A percentile compares a stretch with the other conserved stretches of the same genome.
Evolutionary conservation across 805 yeast species (phyloP).

Genomic region (Komagataella populi): DNA sequence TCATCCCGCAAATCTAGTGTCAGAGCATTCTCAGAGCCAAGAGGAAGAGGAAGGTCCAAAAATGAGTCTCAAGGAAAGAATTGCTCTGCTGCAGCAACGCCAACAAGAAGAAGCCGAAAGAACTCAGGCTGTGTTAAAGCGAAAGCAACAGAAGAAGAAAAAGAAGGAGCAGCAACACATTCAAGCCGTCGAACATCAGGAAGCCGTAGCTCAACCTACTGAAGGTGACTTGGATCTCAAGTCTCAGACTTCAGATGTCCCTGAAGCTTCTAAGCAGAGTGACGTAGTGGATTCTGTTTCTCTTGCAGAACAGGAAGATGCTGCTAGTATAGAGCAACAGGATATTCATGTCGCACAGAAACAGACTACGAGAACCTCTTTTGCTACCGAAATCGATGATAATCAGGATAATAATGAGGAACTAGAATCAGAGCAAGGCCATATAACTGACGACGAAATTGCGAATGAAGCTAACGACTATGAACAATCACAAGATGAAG

Average conservation of each 20-base stretch:
- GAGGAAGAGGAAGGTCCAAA: slow-evolving; percentile 54
- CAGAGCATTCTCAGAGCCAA: slow-evolving; percentile 13
- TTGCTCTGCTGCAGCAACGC: slow-evolving; percentile 14
- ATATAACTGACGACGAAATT: background rate
- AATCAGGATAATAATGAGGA: background rate
- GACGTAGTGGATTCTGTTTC: background rate
- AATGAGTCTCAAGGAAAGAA: slow-evolving; percentile 75
- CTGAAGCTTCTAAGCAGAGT: background rate
- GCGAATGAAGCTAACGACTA: background rate
- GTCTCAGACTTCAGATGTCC: background rate
- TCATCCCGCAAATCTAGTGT: slow-evolving; percentile 8
- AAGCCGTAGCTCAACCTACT: background rate
- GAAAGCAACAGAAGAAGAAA: slow-evolving; percentile 3
- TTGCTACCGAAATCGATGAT: too few relatives aligned
- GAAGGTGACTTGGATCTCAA: background rate
- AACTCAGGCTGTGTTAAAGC: slow-evolving; percentile 1
- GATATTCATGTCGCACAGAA: too few relatives aligned
- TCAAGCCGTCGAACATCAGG: background rate
- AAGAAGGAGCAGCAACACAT: background rate
- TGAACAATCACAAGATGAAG: background rate
- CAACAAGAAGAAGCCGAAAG: slow-evolving; percentile 4
- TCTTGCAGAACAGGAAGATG: background rate
- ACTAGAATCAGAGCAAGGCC: background rate
- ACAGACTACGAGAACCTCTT: background rate
- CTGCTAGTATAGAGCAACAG: background rate